phyloP scores from a whole-genome alignment of 257 asterid species.

The Plantago elongata region DNA sequence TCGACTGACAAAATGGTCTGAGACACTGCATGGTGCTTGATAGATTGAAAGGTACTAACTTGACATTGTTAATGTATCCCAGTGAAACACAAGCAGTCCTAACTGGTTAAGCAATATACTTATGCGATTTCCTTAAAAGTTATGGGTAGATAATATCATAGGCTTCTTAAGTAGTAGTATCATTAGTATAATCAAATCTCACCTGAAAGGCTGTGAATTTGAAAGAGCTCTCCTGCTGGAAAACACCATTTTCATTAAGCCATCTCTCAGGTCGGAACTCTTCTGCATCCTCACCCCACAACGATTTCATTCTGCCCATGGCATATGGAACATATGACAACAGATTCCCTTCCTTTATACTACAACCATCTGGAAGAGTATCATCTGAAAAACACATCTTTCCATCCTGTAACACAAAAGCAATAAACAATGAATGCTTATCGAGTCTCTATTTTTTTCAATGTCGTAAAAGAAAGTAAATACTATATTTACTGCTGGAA shows the following conservation, averaged over 20 bases:
- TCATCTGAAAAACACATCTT: slow-evolving; percentile 58
- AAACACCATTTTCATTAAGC: slow-evolving; percentile 46
- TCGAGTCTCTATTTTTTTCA: not conserved
- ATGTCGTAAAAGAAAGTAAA: not conserved
- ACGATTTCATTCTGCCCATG: slow-evolving; percentile 62
- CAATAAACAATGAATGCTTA: not conserved
- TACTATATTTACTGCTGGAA: slow-evolving; percentile 38
- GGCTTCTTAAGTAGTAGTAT: no score
- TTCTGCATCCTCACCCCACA: slow-evolving; percentile 79
- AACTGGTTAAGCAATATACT: no score
- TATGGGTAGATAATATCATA: no score
- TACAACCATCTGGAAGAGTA: slow-evolving; percentile 53
- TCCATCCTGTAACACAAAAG: slow-evolving; percentile 37
- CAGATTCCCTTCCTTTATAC: slow-evolving; percentile 49
- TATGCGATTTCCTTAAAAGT: no score
- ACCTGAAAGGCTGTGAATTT: slow-evolving; percentile 77
- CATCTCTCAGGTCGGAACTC: slow-evolving; percentile 65
- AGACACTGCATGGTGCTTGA: no score
- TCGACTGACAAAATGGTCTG: no score
- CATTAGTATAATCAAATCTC: no score
- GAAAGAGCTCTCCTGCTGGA: slow-evolving; percentile 49
- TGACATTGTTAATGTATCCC: no score
- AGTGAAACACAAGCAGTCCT: no score
- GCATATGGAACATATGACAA: slow-evolving; percentile 42
- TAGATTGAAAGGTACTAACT: no score